These are phyloP conservation scores for Lunasporangiospora selenospora DNA, from an alignment of 192 early-diverging fungal species.

Conservation along the genomic window DNA sequence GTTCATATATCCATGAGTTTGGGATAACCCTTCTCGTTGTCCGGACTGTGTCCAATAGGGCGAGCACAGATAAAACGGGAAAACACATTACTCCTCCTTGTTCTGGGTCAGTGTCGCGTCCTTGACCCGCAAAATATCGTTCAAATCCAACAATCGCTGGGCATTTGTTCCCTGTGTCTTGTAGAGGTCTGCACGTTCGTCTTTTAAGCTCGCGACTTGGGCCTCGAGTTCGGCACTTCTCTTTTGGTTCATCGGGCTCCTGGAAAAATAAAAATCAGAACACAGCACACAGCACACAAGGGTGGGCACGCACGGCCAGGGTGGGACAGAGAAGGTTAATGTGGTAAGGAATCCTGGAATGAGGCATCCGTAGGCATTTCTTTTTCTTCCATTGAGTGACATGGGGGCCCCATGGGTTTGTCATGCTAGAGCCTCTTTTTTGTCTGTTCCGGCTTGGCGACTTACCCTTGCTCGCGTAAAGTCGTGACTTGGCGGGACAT, in stretches of 20 bases:
- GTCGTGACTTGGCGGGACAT: constrained; percentile 47
- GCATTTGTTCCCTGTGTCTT: constrained; percentile 90
- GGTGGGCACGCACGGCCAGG: too few species aligned
- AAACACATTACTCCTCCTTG: constrained; percentile 68
- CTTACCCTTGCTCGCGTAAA: constrained; percentile 52
- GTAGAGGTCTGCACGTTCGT: constrained; percentile 90
- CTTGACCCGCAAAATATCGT: constrained; percentile 71
- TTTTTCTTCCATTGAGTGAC: too few species aligned
- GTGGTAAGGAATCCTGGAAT: too few species aligned
- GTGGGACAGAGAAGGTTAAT: too few species aligned
- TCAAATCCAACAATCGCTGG: constrained; percentile 86
- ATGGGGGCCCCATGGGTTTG: too few species aligned
- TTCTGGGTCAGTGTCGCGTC: constrained; percentile 64
- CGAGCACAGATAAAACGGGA: not conserved
- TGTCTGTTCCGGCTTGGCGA: too few species aligned
- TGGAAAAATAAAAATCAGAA: constrained; percentile 6
- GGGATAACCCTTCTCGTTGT: too few species aligned
- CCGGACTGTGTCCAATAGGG: too few species aligned
- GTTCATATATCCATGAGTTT: too few species aligned
- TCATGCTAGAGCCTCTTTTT: too few species aligned
- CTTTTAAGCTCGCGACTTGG: constrained; percentile 76
- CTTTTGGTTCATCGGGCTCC: constrained; percentile 65
- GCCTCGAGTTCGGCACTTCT: constrained; percentile 76
- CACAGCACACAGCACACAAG: too few species aligned
- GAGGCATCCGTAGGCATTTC: too few species aligned